Base-by-base conservation (phyloP, 345 rosid genomes). In the Ceriops tagal region DNA sequence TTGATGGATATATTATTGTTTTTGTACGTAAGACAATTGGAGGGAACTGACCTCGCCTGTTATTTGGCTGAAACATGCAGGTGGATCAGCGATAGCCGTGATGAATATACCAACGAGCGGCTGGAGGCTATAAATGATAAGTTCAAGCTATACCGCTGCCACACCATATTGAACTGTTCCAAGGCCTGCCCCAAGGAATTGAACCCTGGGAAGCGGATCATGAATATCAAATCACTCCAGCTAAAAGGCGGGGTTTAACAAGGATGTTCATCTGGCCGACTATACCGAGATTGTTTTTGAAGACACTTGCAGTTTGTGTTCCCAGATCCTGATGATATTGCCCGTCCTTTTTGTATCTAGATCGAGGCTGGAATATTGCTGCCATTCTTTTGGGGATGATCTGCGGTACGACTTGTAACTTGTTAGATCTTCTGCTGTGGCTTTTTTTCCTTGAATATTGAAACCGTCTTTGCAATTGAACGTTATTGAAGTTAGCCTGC, bases 61-160 rank as follows among this genome's bases (percentile, higher is more conserved):
- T 19, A 39, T 35, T 71, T 34, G 66, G 32, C 13, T 77, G 69
- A 59, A 34, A 28, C 71, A 57, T 85, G 80, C 83, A 95, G 98
- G 85, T 95, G 99, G 99, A 92, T 95, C 67, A 86, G 85, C 6
- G 99, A 92, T 74, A 95, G 99, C 85, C 87, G 98, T 56, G 98
- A 95, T 78, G 98, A 88, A 80, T 92, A 78, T 68, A 92, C 96
- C 5, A 80, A 85, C 66, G 99, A 95, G 79, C 82, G 98, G 31
- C 82, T 89, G 8, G 93, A 85, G 18, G 97, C 99, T 18, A 80
- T 95, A 56, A 75, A 92, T 24, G 92, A 95, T 10, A 96, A 95
- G 71, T 95, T 85, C 72, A 95, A 95, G 92, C 89, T 95, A 24
- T 92, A 95, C 69, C 87, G 97, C 13, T 95, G 99, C 83, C 96